Conservation (phyloP, 2,329 filamentous ascomycete genomes). For the Albifimbria verrucaria region DNA sequence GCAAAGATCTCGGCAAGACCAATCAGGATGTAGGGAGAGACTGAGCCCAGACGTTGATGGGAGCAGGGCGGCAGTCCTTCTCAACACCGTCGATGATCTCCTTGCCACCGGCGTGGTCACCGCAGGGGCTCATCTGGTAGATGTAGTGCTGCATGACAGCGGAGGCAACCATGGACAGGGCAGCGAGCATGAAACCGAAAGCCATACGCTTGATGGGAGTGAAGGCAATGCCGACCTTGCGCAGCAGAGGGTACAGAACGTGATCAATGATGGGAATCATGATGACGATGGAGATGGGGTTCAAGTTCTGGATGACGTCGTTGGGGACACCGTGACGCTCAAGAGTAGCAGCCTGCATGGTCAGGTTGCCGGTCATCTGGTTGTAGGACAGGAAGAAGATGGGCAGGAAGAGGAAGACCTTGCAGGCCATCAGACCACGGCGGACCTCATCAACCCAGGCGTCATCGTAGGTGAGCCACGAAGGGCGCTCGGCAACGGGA, state of each 20-base stretch:
- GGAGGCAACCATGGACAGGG: slow-evolving; percentile 57
- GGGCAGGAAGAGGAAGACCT: slow-evolving; percentile 69
- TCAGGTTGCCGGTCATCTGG: slow-evolving; percentile 59
- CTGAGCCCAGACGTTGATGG: slow-evolving; percentile 65
- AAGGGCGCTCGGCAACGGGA: slow-evolving; percentile 50
- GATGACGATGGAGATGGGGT: slow-evolving; percentile 72
- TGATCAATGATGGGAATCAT: slow-evolving; percentile 70
- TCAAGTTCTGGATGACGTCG: slow-evolving; percentile 72
- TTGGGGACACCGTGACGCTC: slow-evolving; percentile 69
- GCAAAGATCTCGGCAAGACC: slow-evolving; percentile 52
- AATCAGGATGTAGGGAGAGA: slow-evolving; percentile 49
- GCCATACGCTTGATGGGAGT: slow-evolving; percentile 75
- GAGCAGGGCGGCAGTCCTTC: slow-evolving; percentile 49
- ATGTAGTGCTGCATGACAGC: slow-evolving; percentile 59
- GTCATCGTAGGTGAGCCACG: slow-evolving; percentile 81
- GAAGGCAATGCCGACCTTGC: slow-evolving; percentile 61
- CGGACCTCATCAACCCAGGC: slow-evolving; percentile 77
- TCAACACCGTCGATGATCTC: slow-evolving; percentile 14
- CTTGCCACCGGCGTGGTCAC: slow-evolving; percentile 43
- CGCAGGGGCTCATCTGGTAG: slow-evolving; percentile 62
- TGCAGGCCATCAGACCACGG: slow-evolving; percentile 66
- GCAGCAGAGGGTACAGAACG: slow-evolving; percentile 66
- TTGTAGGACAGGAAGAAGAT: slow-evolving; percentile 59
- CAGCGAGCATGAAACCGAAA: slow-evolving; percentile 63
- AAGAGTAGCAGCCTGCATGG: slow-evolving; percentile 65